A percentile compares a stretch with the other conserved stretches of the same genome.
phyloP scores from a whole-genome alignment of 192 early-diverging fungal species.

The Diversispora eburnea region DNA sequence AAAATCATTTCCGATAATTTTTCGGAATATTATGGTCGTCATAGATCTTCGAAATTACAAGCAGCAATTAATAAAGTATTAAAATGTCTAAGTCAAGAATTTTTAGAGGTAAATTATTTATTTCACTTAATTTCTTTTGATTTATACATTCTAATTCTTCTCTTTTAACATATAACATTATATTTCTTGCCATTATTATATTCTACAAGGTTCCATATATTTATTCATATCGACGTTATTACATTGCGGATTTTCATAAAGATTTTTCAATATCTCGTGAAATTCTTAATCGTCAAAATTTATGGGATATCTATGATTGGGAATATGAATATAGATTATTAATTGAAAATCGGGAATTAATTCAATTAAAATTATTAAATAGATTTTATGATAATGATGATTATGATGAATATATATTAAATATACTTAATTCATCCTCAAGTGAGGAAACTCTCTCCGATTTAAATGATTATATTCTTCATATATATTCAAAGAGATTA shows the following conservation, averaged over 20 bases:
- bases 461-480: constrained; percentile 59
- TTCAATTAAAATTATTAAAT: constrained; percentile 51
- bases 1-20: constrained; percentile 50
- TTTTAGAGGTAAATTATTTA: constrained; percentile 51
- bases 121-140: too few species aligned
- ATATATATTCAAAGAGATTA: constrained; percentile 38
- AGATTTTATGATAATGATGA: constrained; percentile 39
- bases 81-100: constrained; percentile 68
- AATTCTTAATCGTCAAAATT: constrained; percentile 58
- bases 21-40: constrained; percentile 22
- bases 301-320: constrained; percentile 88
- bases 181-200: background rate
- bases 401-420: constrained; percentile 44
- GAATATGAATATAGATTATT: constrained; percentile 75
- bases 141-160: too few species aligned
- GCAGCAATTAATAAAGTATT: constrained; percentile 47
- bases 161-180: background rate
- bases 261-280: constrained; percentile 32
- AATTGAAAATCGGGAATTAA: constrained; percentile 53
- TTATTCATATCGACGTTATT: constrained; percentile 78
- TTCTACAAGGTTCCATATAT: constrained; percentile 75
- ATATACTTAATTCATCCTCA: constrained; percentile 38
- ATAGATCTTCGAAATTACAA: background rate
- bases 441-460: background rate
- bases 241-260: constrained; percentile 44